These are phyloP conservation scores for Pseudopithomyces maydicus DNA, from an alignment of 2,329 filamentous ascomycete genomes.

Conservation along the genomic window DNA sequence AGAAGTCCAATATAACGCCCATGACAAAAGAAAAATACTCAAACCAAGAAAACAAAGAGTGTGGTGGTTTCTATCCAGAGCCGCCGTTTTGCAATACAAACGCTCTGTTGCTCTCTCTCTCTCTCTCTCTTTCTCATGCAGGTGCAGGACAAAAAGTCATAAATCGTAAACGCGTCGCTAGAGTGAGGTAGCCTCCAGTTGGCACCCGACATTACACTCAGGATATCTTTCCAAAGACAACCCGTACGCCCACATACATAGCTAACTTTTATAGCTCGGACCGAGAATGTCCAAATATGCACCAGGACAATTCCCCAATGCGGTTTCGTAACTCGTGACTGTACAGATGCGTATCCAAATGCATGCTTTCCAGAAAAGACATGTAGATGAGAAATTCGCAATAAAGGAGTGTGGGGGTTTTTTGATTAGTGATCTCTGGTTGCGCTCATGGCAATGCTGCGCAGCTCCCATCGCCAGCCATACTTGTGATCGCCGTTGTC, in stretches of 20 bases:
- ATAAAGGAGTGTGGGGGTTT: conserved; percentile 12
- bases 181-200: conserved; percentile 38
- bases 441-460: conserved; percentile 49
- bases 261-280: conserved; percentile 23
- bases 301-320: conserved; percentile 29
- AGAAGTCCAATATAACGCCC: background rate
- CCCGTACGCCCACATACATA: conserved; percentile 26
- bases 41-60: conserved; percentile 17
- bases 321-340: conserved; percentile 38
- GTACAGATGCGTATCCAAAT: conserved; percentile 20
- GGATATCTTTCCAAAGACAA: conserved; percentile 34
- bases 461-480: conserved; percentile 77
- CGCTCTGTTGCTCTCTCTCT: too few relatives aligned
- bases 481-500: conserved; percentile 47
- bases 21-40: conserved; percentile 6
- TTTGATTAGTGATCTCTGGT: conserved; percentile 26
- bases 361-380: background rate
- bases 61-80: conserved; percentile 18
- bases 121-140: too few relatives aligned
- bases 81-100: background rate
- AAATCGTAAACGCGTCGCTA: conserved; percentile 41
- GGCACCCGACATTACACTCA: conserved; percentile 43
- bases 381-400: conserved; percentile 12
- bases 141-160: too few relatives aligned
- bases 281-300: conserved; percentile 21